phyloP scores from a whole-genome alignment of 2,329 filamentous ascomycete genomes.

The Fusarium secorum region DNA sequence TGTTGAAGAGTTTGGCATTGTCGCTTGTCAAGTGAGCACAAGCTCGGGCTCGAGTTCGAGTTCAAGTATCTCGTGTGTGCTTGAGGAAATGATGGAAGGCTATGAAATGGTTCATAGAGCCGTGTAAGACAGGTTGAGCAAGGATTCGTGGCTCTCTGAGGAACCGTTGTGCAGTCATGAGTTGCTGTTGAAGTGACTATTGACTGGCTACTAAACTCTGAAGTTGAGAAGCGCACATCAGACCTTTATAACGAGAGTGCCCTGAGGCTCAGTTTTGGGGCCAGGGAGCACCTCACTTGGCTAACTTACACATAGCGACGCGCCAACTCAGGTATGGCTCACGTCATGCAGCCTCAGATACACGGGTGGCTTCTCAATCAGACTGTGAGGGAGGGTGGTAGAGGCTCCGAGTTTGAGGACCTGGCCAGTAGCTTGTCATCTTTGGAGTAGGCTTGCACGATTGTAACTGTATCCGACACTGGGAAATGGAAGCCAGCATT shows the following conservation, averaged over 20 bases:
- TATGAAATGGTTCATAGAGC: neutral
- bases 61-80: neutral
- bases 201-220: neutral
- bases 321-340: neutral
- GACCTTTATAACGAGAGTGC: neutral
- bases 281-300: neutral
- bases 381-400: neutral
- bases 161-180: neutral
- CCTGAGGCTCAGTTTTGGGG: neutral
- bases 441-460: neutral
- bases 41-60: neutral
- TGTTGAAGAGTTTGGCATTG: neutral
- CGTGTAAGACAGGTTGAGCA: neutral
- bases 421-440: neutral
- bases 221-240: neutral
- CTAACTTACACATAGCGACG: neutral
- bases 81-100: neutral
- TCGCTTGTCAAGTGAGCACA: neutral
- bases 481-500: neutral
- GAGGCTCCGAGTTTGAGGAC: neutral
- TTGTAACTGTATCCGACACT: neutral
- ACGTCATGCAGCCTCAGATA: neutral
- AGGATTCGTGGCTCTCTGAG: neutral
- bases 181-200: neutral
- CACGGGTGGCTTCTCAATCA: neutral